These are phyloP conservation scores for Peronospora farinosa DNA, from an alignment of 352 stramenopile species.

Conservation along the genomic window DNA sequence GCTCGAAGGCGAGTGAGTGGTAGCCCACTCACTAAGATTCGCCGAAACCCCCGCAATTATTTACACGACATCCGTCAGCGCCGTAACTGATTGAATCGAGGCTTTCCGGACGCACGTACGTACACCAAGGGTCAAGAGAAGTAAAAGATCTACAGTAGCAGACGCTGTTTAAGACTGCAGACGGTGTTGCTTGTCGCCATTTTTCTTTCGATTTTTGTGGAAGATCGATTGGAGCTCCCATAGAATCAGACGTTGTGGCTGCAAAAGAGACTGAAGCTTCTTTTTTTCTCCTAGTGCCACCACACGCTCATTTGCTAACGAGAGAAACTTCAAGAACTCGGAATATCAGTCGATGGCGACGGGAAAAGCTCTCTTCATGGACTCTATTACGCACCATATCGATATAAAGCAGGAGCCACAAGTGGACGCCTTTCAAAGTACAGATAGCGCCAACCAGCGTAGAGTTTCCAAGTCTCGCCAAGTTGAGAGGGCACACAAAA, in stretches of 20 bases:
- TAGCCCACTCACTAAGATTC: slow-evolving; percentile 29
- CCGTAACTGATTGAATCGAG: slow-evolving; percentile 3
- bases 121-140: not conserved
- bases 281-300: slow-evolving; percentile 11
- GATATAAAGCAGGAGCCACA: slow-evolving; percentile 21
- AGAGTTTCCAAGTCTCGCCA: slow-evolving; percentile 14
- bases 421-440: not conserved
- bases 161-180: slow-evolving; percentile 11
- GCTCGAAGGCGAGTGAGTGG: slow-evolving; percentile 6
- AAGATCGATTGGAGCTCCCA: slow-evolving; percentile 4
- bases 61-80: slow-evolving; percentile 7
- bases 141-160: slow-evolving; percentile 3
- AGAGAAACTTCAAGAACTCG: not conserved
- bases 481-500: not conserved
- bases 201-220: slow-evolving; percentile 21
- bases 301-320: slow-evolving; percentile 11
- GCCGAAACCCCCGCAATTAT: slow-evolving; percentile 18
- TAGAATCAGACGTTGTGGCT: slow-evolving; percentile 2
- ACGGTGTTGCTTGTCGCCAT: slow-evolving; percentile 6
- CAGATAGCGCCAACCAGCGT: slow-evolving; percentile 10
- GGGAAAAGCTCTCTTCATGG: slow-evolving; percentile 14
- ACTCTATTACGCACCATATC: slow-evolving; percentile 16
- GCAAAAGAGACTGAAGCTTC: not conserved
- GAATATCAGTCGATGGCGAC: slow-evolving; percentile 15
- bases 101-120: slow-evolving; percentile 21